Base-by-base conservation (phyloP, 2,329 filamentous ascomycete genomes). In the Dothistroma septosporum region DNA sequence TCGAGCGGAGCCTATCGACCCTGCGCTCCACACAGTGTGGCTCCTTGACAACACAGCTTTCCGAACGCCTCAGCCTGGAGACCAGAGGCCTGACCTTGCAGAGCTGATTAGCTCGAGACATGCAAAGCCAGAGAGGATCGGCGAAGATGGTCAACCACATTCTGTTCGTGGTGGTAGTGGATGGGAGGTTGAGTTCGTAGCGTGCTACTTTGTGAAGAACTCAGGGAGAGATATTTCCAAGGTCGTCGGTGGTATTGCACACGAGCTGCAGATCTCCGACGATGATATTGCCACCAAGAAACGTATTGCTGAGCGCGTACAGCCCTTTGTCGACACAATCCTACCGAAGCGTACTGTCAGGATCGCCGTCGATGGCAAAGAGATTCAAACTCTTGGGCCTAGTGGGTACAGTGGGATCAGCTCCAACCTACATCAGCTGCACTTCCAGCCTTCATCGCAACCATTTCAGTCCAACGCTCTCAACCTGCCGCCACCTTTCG, bases 1-100 rank as follows among this genome's bases (percentile, higher is more conserved):
- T 22, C 64, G 67, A 50, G 50, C 35, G 6, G 63, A 69, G 52
- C 66, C 71, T 6, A 83, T 91, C 52, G 82, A 85, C 58, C 79
- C 81, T 16, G 77, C 84, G n/a, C 75, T 80, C 54, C 89, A 96
- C 73, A 85, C 84, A 14, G 86, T 97, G 46, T 97, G 93, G 93
- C 79, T 97, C 8, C 80, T 97, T 53, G 92, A 97, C 78, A 96
- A 94, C 70, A 93, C 90, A 2, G 92, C 92, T 4, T 93, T 88
- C 73, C 84, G 85, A 55, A 71, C 57, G 72, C 73, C 63, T 61
- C 65, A 49, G n/a, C 58, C 62, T n/a, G 65, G 62, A 24, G 69
- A 70, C 53, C 57, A 63, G 16, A 46, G 67, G 35, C 63, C 62
- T 24, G 58, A 66, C 21, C 61, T 72, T 9, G 60, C 54, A 4